phyloP scores from a whole-genome alignment of 345 rosid genomes.

The Euphorbia peplus region DNA sequence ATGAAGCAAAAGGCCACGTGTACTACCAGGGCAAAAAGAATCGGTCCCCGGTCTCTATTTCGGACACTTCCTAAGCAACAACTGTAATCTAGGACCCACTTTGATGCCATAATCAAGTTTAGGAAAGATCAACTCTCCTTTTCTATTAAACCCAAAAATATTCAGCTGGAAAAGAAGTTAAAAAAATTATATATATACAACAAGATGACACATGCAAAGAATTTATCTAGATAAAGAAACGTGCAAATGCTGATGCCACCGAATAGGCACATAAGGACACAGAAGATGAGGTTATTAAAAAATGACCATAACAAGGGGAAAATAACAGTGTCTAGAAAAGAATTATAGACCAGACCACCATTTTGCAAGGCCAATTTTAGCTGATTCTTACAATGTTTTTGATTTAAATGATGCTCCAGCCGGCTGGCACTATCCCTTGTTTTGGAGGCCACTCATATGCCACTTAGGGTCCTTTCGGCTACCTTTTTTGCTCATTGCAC shows the following conservation, averaged over 20 bases:
- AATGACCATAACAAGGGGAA: slow-evolving; percentile 21
- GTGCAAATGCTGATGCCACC: slow-evolving; percentile 15
- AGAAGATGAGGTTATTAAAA: slow-evolving; percentile 25
- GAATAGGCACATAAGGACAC: slow-evolving; percentile 20
- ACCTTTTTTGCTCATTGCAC: slow-evolving; percentile 11
- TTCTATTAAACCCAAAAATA: neutral
- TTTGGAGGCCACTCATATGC: slow-evolving; percentile 1
- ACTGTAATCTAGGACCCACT: slow-evolving; percentile 25
- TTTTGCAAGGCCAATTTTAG: neutral
- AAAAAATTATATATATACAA: no score
- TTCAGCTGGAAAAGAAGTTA: no score
- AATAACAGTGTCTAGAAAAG: neutral
- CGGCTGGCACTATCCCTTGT: slow-evolving; percentile 2
- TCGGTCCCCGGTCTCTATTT: slow-evolving; percentile 29
- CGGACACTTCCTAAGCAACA: slow-evolving; percentile 34
- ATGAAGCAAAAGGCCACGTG: slow-evolving; percentile 38
- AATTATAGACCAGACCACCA: neutral
- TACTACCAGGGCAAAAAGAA: slow-evolving; percentile 34
- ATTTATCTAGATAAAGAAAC: slow-evolving; percentile 8
- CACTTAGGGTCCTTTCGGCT: slow-evolving; percentile 18
- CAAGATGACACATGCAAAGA: neutral
- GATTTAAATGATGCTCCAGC: neutral
- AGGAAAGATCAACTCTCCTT: neutral
- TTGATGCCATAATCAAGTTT: slow-evolving; percentile 13
- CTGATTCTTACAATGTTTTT: slow-evolving; percentile 21